Conservation (phyloP, 1,139 yeast species). For the Sugiyamaella xylanicola region DNA sequence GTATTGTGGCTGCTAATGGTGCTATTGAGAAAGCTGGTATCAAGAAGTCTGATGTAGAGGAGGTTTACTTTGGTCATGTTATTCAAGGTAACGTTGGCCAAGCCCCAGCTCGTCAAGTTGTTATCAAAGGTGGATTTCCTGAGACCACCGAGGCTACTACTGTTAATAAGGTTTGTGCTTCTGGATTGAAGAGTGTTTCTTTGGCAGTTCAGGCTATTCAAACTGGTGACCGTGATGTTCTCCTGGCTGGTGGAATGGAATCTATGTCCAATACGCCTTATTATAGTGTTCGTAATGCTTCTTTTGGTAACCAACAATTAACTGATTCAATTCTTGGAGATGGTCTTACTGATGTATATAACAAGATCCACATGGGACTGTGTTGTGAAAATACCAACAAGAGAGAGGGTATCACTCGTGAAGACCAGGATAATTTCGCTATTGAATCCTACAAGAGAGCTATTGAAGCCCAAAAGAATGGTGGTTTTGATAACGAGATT, state of each 20-base stretch:
- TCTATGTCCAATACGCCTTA: conserved; percentile 64
- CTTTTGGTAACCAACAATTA: conserved; percentile 54
- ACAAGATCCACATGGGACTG: conserved; percentile 59
- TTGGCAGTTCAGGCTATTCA: conserved; percentile 58
- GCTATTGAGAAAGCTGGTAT: conserved; percentile 58
- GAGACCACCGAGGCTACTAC: conserved; percentile 57
- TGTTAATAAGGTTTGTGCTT: conserved; percentile 63
- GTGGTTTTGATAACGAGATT: conserved; percentile 55
- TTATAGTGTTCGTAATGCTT: conserved; percentile 46
- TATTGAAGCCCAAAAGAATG: conserved; percentile 48
- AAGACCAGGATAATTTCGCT: conserved; percentile 59
- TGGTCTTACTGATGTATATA: conserved; percentile 60
- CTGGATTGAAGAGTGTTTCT: conserved; percentile 59
- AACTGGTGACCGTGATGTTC: conserved; percentile 56
- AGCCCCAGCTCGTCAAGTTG: conserved; percentile 67
- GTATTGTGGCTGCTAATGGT: conserved; percentile 57
- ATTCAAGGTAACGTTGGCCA: conserved; percentile 63
- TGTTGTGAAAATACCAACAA: conserved; percentile 65
- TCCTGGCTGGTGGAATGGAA: conserved; percentile 66
- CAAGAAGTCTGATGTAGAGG: conserved; percentile 54
- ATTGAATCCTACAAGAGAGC: conserved; percentile 56
- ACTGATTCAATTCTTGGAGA: conserved; percentile 59
- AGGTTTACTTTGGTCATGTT: conserved; percentile 59
- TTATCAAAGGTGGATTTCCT: conserved; percentile 59
- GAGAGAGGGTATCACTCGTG: conserved; percentile 55